phyloP scores from a whole-genome alignment of 2,329 filamentous ascomycete species.

The Furcasterigmium sp. region DNA sequence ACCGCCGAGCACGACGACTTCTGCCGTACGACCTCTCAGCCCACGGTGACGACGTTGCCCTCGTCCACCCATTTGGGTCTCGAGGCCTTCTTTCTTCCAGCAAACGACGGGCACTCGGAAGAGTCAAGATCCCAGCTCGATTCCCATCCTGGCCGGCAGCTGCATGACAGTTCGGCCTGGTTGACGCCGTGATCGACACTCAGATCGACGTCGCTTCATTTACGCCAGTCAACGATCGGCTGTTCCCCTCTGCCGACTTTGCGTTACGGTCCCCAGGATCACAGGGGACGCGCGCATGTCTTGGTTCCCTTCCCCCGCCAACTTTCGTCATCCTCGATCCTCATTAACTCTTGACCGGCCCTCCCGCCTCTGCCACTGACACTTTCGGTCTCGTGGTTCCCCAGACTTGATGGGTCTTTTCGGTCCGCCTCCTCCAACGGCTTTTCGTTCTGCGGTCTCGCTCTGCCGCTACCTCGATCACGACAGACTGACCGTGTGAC shows the following conservation, averaged over 20 bases:
- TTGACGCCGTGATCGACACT: slow-evolving; percentile 11
- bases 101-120: no score
- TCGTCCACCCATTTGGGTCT: background rate
- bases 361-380: background rate
- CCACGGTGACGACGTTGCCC: background rate
- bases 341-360: background rate
- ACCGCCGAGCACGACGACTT: background rate
- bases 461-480: slow-evolving; percentile 1
- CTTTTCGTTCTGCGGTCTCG: background rate
- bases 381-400: background rate
- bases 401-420: background rate
- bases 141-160: background rate
- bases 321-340: background rate
- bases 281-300: background rate
- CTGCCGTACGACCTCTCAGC: no score
- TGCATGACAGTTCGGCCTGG: background rate
- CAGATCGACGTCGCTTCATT: slow-evolving; percentile 12
- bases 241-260: background rate
- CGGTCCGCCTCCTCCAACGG: background rate
- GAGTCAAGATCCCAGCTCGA: background rate
- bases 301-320: slow-evolving; percentile 1
- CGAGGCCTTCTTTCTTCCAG: no score
- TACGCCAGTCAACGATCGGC: slow-evolving; percentile 9
- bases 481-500: background rate
- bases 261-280: background rate